Conservation (phyloP, 2,329 filamentous ascomycete genomes). For the Aspergillus chevalieri region DNA sequence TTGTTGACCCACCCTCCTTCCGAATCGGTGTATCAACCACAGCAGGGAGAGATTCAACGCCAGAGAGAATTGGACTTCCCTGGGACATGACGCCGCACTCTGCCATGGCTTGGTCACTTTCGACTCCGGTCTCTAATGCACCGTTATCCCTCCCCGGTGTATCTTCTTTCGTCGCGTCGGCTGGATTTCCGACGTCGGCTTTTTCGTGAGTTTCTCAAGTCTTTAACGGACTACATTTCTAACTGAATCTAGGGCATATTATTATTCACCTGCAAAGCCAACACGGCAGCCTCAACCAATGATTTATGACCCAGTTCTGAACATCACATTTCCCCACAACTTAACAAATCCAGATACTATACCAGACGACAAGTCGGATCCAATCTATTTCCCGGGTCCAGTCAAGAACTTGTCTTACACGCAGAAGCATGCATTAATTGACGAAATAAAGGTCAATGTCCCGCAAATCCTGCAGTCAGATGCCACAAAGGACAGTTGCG, state of each 20-base stretch:
- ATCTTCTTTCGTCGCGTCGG: slow-evolving; percentile 25
- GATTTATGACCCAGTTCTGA: slow-evolving; percentile 49
- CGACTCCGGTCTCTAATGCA: background rate
- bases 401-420: slow-evolving; percentile 40
- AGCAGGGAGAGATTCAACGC: too few relatives aligned
- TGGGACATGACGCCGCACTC: slow-evolving; percentile 4
- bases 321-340: slow-evolving; percentile 50
- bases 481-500: slow-evolving; percentile 41
- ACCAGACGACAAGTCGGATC: slow-evolving; percentile 45
- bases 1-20: too few relatives aligned
- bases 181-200: slow-evolving; percentile 46
- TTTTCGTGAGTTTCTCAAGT: slow-evolving; percentile 36
- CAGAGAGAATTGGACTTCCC: background rate
- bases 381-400: slow-evolving; percentile 45
- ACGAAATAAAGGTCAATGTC: slow-evolving; percentile 36
- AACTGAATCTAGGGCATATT: slow-evolving; percentile 27
- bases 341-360: slow-evolving; percentile 51
- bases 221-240: background rate
- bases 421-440: slow-evolving; percentile 38
- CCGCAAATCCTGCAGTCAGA: slow-evolving; percentile 41
- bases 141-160: slow-evolving; percentile 16
- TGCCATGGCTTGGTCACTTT: slow-evolving; percentile 5
- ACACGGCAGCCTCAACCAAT: slow-evolving; percentile 50
- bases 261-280: slow-evolving; percentile 41
- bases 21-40: too few relatives aligned